Percentiles rank a stretch among this genome's conserved stretches.
Conservation (phyloP, 1,284 basidiomycete genomes). For the Caloboletus inedulis region DNA sequence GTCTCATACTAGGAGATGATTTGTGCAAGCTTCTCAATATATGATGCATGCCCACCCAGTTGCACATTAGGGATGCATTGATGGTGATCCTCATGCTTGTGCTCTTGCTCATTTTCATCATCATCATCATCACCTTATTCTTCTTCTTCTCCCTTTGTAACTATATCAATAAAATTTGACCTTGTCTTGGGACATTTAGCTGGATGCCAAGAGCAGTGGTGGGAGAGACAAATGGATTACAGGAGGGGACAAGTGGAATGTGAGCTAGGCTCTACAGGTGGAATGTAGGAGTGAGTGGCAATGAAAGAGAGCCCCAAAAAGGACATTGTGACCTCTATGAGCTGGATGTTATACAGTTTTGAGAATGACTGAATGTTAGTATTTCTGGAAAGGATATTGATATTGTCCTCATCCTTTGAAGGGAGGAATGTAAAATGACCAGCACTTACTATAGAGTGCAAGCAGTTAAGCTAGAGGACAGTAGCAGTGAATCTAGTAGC, state of each 20-base stretch:
- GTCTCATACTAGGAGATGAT: not conserved
- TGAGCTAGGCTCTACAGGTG: not conserved
- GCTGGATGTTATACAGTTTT: not conserved
- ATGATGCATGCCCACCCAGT: not conserved
- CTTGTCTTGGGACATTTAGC: not conserved
- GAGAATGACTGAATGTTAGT: not conserved
- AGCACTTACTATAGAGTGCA: too few relatives aligned
- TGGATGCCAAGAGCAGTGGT: not conserved
- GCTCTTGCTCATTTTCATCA: accelerated
- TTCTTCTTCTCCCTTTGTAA: not conserved
- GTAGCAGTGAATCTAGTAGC: too few relatives aligned
- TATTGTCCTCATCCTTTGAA: not conserved
- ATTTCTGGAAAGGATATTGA: not conserved
- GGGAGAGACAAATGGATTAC: not conserved
- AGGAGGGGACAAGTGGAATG: too few relatives aligned
- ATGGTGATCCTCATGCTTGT: too few relatives aligned
- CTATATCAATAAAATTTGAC: not conserved
- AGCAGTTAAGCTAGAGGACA: too few relatives aligned
- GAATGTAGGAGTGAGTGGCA: not conserved
- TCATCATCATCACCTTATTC: not conserved
- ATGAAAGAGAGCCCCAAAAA: not conserved
- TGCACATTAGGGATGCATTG: not conserved
- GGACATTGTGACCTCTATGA: not conserved
- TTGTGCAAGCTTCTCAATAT: not conserved
- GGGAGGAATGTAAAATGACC: too few relatives aligned